Evolutionary conservation across 2,329 filamentous ascomycete species (phyloP), one percentile per base, ranked within the genome.

Genomic region (Tolypocladium endophyticum): DNA sequence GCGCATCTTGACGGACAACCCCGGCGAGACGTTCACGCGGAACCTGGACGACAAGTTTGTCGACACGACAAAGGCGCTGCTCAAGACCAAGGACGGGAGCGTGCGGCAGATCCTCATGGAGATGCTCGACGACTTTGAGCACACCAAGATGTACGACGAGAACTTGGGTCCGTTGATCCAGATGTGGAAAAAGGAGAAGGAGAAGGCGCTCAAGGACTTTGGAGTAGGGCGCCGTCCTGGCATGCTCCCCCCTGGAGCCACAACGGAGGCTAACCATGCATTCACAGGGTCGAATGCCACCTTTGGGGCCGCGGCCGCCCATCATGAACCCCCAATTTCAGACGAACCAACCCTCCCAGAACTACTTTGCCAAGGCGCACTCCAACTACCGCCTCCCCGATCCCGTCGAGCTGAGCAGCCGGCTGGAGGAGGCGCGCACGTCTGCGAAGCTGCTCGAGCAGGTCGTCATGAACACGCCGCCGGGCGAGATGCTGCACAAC

Each of bases 171-270:
- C 78, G n/a, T 69, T 97, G 45, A 80, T 91, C 36, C 81, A 87
- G 59, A 96, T 97, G 91, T 97, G 92, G 92, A 85, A 77, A 71
- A 92, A 89, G 73, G 90, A 96, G 74, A 93, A 94, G 77, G 83
- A 84, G 58, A 86, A 84, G 71, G 79, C 79, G 4, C 76, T 79
- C 59, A 81, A 79, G 64, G 74, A 79, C 57, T 74, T 76, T 59
- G 80, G 79, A 41, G 79, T 83, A 74, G 67, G 79, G 4, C 50
- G 39, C 45, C 50, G 30, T 35, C 50, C 4, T 3, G 50, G 6
- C 11, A 16, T 69, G 33, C 14, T n/a, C 28, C 2, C n/a, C 30
- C 18, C 28, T 14, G 28, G 36, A 28, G 50, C 39, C 23, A 30
- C 30, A 39, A 3, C 14, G 14, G 23, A 33, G 60, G 58, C 65